Conservation (phyloP, 192 early-diverging fungal genomes). For the Linnemannia hyalina region DNA sequence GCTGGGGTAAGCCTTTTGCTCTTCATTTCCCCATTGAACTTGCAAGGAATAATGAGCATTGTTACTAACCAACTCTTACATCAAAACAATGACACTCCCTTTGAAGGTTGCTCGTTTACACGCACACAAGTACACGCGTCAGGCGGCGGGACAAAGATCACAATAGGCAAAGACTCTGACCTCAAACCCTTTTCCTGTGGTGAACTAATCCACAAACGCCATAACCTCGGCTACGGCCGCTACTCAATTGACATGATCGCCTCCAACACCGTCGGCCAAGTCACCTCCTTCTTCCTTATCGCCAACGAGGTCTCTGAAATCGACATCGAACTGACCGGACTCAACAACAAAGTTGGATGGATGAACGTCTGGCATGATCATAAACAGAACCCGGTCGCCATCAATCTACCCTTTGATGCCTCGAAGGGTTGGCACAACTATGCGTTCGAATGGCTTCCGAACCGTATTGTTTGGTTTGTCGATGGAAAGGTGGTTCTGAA, state of each 20-base stretch:
- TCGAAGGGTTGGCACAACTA: conserved; percentile 41
- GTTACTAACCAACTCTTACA: neutral
- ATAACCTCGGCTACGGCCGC: conserved; percentile 28
- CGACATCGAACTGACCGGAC: conserved; percentile 50
- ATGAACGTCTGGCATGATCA: conserved; percentile 45
- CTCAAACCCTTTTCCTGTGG: conserved; percentile 44
- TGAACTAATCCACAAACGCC: conserved; percentile 23
- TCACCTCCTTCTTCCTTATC: conserved; percentile 50
- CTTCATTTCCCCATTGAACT: neutral
- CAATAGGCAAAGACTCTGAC: conserved; percentile 37
- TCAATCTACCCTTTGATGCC: conserved; percentile 33
- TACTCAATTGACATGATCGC: conserved; percentile 54
- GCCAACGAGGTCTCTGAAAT: conserved; percentile 42
- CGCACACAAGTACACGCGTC: conserved; percentile 38
- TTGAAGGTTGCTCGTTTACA: conserved; percentile 42
- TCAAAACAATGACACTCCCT: no score
- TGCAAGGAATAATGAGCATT: neutral
- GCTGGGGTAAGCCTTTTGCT: conserved; percentile 33
- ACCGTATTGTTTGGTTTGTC: conserved; percentile 35
- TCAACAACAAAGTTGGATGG: conserved; percentile 38
- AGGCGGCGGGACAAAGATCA: conserved; percentile 15
- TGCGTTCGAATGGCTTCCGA: conserved; percentile 33
- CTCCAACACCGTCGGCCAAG: conserved; percentile 39
- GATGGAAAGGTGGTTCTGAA: conserved; percentile 37
- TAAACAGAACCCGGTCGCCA: conserved; percentile 32